Conservation (phyloP, 1,284 basidiomycete species). For the Irpex sp. region DNA sequence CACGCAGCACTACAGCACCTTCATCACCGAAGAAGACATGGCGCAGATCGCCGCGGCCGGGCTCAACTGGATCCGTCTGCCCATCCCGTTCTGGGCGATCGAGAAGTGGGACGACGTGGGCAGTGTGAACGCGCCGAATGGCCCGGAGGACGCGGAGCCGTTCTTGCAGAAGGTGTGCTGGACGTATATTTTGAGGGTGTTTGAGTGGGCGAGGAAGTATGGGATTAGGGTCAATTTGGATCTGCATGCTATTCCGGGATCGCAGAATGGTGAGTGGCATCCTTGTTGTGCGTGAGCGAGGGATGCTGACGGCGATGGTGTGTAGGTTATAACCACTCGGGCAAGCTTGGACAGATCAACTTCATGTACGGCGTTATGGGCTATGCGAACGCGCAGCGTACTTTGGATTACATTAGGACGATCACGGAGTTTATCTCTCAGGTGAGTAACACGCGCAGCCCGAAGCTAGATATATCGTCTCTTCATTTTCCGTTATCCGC, state of each 20-base stretch:
- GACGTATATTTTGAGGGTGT: constrained; percentile 61
- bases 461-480: neutral
- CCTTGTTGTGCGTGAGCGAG: constrained; percentile 1
- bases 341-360: constrained; percentile 44
- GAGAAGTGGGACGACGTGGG: constrained; percentile 49
- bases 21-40: constrained; percentile 39
- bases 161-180: constrained; percentile 31
- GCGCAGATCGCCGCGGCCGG: constrained; percentile 45
- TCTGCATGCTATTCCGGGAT: constrained; percentile 77
- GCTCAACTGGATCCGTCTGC: constrained; percentile 75
- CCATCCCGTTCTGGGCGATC: constrained; percentile 80
- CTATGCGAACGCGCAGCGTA: constrained; percentile 56
- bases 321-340: constrained; percentile 47
- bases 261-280: constrained; percentile 58
- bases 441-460: constrained; percentile 9
- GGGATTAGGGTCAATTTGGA: constrained; percentile 85
- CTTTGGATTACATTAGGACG: constrained; percentile 53
- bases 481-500: neutral
- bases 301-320: neutral
- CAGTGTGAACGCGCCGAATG: constrained; percentile 15
- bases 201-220: constrained; percentile 88
- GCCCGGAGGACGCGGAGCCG: constrained; percentile 26
- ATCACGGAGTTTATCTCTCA: constrained; percentile 61
- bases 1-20: constrained; percentile 53
- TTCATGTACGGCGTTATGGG: constrained; percentile 65